phyloP scores from a whole-genome alignment of 176 grass and related monocot species.

The Triticum monococcum region DNA sequence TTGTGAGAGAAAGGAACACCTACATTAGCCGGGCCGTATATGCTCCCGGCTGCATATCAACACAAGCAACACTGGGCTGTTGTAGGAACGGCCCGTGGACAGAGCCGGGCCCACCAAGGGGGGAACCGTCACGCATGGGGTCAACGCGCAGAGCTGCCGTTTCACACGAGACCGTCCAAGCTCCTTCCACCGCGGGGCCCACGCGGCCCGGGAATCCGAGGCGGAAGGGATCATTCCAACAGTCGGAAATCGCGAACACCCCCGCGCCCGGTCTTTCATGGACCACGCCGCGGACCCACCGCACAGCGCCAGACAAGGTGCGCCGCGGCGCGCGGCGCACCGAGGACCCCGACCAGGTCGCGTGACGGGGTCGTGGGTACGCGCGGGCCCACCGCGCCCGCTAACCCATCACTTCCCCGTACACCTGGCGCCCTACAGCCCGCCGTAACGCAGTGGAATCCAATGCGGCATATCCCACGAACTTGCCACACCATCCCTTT shows the following conservation, averaged over 20 bases:
- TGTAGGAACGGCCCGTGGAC: not conserved
- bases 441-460: conserved; percentile 39
- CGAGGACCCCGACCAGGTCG: conserved; percentile 9
- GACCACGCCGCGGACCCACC: not conserved
- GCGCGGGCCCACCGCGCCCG: conserved; percentile 19
- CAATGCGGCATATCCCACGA: not conserved
- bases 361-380: not conserved
- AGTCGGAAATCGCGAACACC: not conserved
- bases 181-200: conserved; percentile 29
- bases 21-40: no score
- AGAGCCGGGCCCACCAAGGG: not conserved
- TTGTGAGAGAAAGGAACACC: no score
- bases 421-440: conserved; percentile 43
- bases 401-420: conserved; percentile 38
- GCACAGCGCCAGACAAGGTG: rapidly evolving
- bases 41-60: no score
- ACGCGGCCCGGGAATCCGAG: conserved; percentile 39
- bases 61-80: no score
- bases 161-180: conserved; percentile 31
- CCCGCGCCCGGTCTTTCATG: conserved; percentile 10
- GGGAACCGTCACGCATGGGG: no score
- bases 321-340: not conserved
- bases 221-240: conserved; percentile 48
- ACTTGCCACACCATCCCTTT: not conserved
- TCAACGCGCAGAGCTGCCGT: conserved; percentile 20